These are phyloP conservation scores for Taphrina wiesneri DNA, from an alignment of 1,139 yeast genomes.

Conservation along the genomic window DNA sequence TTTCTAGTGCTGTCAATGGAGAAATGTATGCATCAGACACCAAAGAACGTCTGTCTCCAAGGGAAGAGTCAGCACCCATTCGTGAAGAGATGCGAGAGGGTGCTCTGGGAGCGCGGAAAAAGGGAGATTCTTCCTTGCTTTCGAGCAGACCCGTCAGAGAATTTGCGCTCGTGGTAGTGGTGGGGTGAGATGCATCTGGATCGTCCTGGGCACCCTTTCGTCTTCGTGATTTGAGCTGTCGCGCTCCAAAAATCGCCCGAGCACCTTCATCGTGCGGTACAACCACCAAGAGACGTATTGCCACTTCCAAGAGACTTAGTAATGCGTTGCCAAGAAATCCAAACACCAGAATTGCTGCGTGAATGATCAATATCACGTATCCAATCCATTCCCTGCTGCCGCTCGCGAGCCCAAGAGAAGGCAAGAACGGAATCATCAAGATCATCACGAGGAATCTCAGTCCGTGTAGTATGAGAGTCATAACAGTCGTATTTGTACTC, in stretches of 20 bases:
- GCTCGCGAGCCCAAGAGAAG: slow-evolving; percentile 40
- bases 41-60: background rate
- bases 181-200: background rate
- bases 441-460: slow-evolving; percentile 43
- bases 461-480: slow-evolving; percentile 40
- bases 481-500: slow-evolving; percentile 45
- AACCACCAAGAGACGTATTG: slow-evolving; percentile 42
- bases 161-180: slow-evolving; percentile 15
- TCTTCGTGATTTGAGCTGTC: slow-evolving; percentile 41
- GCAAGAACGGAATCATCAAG: slow-evolving; percentile 44
- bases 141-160: slow-evolving; percentile 21
- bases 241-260: slow-evolving; percentile 40
- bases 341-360: slow-evolving; percentile 43
- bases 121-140: slow-evolving; percentile 32
- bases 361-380: slow-evolving; percentile 45
- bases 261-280: slow-evolving; percentile 40
- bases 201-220: slow-evolving; percentile 33
- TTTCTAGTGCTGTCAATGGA: background rate
- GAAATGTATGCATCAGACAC: background rate
- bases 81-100: slow-evolving; percentile 16
- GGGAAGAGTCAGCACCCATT: slow-evolving; percentile 6
- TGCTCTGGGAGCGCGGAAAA: slow-evolving; percentile 17
- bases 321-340: slow-evolving; percentile 44
- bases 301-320: slow-evolving; percentile 44
- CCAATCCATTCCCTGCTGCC: slow-evolving; percentile 46